Percentiles rank a stretch among this genome's conserved stretches.
Conservation (phyloP, 2,329 filamentous ascomycete species). For the Tolypocladium guangdongense region DNA sequence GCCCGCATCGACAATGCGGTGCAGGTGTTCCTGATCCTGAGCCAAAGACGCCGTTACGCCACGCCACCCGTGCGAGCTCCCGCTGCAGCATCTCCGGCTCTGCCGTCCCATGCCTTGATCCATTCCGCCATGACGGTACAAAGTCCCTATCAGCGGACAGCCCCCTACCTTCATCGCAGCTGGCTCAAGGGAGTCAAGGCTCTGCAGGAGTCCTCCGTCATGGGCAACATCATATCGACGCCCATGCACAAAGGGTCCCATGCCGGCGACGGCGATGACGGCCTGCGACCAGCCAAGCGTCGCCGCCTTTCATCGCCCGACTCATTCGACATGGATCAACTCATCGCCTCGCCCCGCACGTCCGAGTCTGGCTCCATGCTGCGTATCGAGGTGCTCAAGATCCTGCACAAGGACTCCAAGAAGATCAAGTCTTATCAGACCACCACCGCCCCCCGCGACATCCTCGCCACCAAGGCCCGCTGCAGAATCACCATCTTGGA, state of each 20-base stretch:
- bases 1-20: slow-evolving; percentile 6
- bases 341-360: slow-evolving; percentile 18
- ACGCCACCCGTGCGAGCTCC: not conserved
- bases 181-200: slow-evolving; percentile 37
- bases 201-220: slow-evolving; percentile 25
- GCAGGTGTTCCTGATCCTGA: slow-evolving; percentile 2
- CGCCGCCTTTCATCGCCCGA: slow-evolving; percentile 34
- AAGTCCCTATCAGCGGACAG: slow-evolving; percentile 34
- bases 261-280: slow-evolving; percentile 23
- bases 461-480: slow-evolving; percentile 21
- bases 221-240: slow-evolving; percentile 33
- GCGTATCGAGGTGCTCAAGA: slow-evolving; percentile 41
- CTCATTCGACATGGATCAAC: slow-evolving; percentile 18
- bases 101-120: slow-evolving; percentile 20
- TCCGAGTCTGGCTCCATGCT: slow-evolving; percentile 29
- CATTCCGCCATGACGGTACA: slow-evolving; percentile 36
- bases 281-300: slow-evolving; percentile 35
- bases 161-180: slow-evolving; percentile 45
- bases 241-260: slow-evolving; percentile 22
- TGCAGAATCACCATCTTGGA: slow-evolving; percentile 28
- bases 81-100: not conserved
- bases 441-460: slow-evolving; percentile 16
- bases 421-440: slow-evolving; percentile 19
- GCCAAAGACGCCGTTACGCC: not conserved
- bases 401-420: slow-evolving; percentile 37